Base-by-base conservation (phyloP, 31 red algal species). In the Odonthalia washingtoniensis region DNA sequence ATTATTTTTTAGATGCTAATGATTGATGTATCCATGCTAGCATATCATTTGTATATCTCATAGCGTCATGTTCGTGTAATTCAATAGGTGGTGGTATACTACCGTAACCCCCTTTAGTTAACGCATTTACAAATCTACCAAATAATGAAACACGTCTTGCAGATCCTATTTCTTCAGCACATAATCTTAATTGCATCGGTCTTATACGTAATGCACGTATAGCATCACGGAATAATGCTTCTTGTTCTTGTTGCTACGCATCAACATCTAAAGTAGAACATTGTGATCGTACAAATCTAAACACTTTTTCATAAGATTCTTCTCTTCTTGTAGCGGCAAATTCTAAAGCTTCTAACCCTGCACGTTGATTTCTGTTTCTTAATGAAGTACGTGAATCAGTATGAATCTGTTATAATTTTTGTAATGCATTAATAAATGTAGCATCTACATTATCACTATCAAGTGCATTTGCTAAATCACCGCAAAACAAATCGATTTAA, bases 41-140 rank as follows among this genome's bases (percentile, higher is more conserved):
- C 96, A 98, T 98, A 75, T 98, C 96, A 81, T 98, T 98, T 36
- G 91, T 90, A 80, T 98, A 98, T 18, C 96, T 81, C 89, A 95
- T 89, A 36, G 85, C 74, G 64, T 98, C 96, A 68, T 98, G 92
- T 18, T 91, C 91, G 57, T 92, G 89, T 60, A 97, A n/a, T 69
- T 98, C 95, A 49, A 98, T 98, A 1, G 95, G 95, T 16, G 86
- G 42, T n/a, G 92, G 92, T 46, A 90, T 89, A 24, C 93, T 86
- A 61, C 90, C 91, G 24, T 83, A 80, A 40, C 90, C 93, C 39
- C 92, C 93, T 43, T 91, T 93, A 3, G 93, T 95, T 24, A 98
- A 72, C 1, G 96, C 93, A 5, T 68, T 63, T 1, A 98, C 93
- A 78, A 98, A 98, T 2, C 95, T 70, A 27, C 80, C 65, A 5